Evolutionary conservation across 2,329 filamentous ascomycete genomes (phyloP).

Genomic region (Meredithiella fracta): DNA sequence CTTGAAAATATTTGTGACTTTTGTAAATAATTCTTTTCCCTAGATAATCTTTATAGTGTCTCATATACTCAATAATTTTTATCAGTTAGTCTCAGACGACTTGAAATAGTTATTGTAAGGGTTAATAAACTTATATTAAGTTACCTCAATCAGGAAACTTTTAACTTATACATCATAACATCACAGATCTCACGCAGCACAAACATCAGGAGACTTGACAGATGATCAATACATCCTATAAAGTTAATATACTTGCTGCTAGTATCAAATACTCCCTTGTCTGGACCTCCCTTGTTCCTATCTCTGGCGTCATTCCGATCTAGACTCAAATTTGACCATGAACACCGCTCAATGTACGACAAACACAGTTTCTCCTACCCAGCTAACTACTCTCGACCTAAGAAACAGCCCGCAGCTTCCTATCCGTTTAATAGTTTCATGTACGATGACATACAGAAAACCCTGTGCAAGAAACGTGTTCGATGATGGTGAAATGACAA

Average conservation of each 20-base stretch:
- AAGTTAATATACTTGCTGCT: no score
- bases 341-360: not conserved
- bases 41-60: no score
- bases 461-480: not conserved
- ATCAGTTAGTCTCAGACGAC: no score
- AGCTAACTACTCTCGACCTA: not conserved
- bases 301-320: not conserved
- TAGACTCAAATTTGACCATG: not conserved
- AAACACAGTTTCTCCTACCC: not conserved
- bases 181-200: not conserved
- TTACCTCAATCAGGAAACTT: not conserved
- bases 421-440: conserved; percentile 4
- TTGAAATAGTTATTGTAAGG: not conserved
- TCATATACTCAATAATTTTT: no score
- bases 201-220: not conserved
- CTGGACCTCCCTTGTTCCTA: no score
- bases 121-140: not conserved
- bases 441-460: conserved; percentile 3
- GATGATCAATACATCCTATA: not conserved
- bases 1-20: no score
- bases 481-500: not conserved
- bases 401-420: not conserved
- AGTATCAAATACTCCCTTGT: no score
- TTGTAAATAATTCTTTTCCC: no score
- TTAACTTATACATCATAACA: not conserved